Evolutionary conservation across 805 yeast species (phyloP).

Genomic region (Ogataea kodamae): DNA sequence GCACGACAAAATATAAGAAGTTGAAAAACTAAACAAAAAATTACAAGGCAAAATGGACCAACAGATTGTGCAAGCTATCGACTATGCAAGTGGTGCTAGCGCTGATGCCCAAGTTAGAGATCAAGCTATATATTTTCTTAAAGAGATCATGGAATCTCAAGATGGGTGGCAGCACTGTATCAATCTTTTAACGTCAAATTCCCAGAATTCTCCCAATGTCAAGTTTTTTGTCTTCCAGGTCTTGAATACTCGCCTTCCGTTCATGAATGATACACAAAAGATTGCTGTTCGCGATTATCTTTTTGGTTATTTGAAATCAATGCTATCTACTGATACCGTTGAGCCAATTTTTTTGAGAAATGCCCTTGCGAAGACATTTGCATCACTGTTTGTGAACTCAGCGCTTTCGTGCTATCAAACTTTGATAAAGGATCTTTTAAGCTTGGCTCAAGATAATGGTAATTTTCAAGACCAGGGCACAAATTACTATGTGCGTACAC

Average conservation of each 20-base stretch:
- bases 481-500: slow-evolving; percentile 73
- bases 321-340: slow-evolving; percentile 23
- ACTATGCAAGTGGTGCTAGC: slow-evolving; percentile 70
- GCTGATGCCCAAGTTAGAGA: slow-evolving; percentile 59
- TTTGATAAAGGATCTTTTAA: slow-evolving; percentile 48
- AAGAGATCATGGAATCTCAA: slow-evolving; percentile 48
- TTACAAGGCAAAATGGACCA: slow-evolving; percentile 29
- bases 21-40: slow-evolving; percentile 12
- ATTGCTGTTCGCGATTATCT: slow-evolving; percentile 44
- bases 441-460: slow-evolving; percentile 30
- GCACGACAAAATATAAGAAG: slow-evolving; percentile 8
- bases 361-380: slow-evolving; percentile 54
- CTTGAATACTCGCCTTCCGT: slow-evolving; percentile 52
- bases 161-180: slow-evolving; percentile 56
- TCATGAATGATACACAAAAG: slow-evolving; percentile 44
- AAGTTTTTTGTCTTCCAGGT: slow-evolving; percentile 71
- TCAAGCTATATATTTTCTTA: slow-evolving; percentile 55
- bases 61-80: slow-evolving; percentile 87
- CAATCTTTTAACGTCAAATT: slow-evolving; percentile 39
- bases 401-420: slow-evolving; percentile 48
- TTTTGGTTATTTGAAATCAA: slow-evolving; percentile 40
- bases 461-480: slow-evolving; percentile 41
- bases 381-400: slow-evolving; percentile 46
- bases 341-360: slow-evolving; percentile 48
- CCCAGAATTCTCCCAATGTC: slow-evolving; percentile 46